Conservation (phyloP, 2,329 filamentous ascomycete genomes). For the Triangularia setosa region DNA sequence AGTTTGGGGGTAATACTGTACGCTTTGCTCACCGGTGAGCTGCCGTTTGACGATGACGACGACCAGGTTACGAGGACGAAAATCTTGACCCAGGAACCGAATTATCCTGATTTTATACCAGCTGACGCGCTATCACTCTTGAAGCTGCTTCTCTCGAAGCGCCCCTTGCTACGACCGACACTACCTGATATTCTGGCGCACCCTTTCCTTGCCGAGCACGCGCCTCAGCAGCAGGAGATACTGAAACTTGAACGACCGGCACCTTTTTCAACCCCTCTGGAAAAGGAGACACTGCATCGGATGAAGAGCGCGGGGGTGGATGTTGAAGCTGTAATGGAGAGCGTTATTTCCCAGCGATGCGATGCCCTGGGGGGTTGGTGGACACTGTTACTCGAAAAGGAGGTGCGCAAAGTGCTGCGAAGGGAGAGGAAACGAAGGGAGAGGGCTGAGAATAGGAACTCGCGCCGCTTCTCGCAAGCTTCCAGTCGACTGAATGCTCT, state of each 20-base stretch:
- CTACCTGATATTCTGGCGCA: conserved; percentile 83
- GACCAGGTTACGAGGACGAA: conserved; percentile 79
- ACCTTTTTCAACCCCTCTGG: conserved; percentile 79
- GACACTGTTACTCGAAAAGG: conserved; percentile 90
- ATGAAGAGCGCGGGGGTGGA: conserved; percentile 94
- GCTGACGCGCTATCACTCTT: conserved; percentile 74
- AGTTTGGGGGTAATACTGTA: conserved; percentile 83
- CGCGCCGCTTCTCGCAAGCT: conserved; percentile 80
- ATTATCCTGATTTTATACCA: conserved; percentile 76
- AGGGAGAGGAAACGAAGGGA: conserved; percentile 81
- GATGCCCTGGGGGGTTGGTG: conserved; percentile 94
- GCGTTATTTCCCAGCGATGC: conserved; percentile 83
- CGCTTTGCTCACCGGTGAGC: conserved; percentile 74
- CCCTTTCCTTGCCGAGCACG: conserved; percentile 82
- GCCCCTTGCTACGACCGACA: conserved; percentile 76
- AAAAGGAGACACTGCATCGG: conserved; percentile 85
- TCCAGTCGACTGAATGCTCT: conserved; percentile 82
- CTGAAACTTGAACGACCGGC: conserved; percentile 75
- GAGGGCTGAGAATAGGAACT: conserved; percentile 69
- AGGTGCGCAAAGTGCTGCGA: conserved; percentile 78
- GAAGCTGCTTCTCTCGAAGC: conserved; percentile 79
- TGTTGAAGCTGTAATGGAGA: conserved; percentile 91
- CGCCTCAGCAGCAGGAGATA: conserved; percentile 83
- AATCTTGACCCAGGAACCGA: conserved; percentile 82
- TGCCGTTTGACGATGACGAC: conserved; percentile 95